Base-by-base conservation (phyloP, 768 basidiomycete species). In the Trametopsis cervina region DNA sequence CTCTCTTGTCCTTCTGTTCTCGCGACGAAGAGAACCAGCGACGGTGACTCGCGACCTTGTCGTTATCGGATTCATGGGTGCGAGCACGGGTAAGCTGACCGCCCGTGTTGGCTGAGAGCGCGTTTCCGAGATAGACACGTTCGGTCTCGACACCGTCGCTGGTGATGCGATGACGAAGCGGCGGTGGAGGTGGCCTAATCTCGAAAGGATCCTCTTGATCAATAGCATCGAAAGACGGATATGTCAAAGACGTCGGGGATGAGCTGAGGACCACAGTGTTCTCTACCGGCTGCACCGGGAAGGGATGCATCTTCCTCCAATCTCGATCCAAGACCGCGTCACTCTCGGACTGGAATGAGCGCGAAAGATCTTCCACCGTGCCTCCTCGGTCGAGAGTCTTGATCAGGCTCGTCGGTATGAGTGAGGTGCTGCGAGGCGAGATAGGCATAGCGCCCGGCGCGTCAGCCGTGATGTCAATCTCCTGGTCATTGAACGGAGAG, bases 391-490 rank as follows among this genome's bases (percentile, higher is more conserved):
- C 77, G 22, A 83, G 65, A 20, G 81, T 77, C 44, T 73, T 66
- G 53, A 80, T 75, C 23, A 82, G 66, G 57, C 74, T 72, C 40
- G 73, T 71, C 26, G 82, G 77, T 48, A 85, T 77, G 47, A 79
- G 65, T 9, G 74, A 72, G 42, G 74, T 65, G 21, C 75, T 73
- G 23, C 63, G 65, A 11, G 73, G 71, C 38, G 71, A 72, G 44
- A 66, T 47, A 36, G 61, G 55, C 21, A 63, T 54, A 46, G 63
- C 59, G 22, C 58, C 55, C n/a, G 60, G 60, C 1, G 61, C 54
- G 22, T 53, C 60, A 20, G 52, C 53, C 47, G 44, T 46, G 18
- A 47, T 40, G n/a, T 43, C 51, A 44, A 53, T 52, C 35, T 73
- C 71, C 36, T 61, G 47, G 49, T 80, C 80, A 40, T 61, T 62